Conservation (phyloP, 345 rosid genomes). For the Orychophragmus violaceus region DNA sequence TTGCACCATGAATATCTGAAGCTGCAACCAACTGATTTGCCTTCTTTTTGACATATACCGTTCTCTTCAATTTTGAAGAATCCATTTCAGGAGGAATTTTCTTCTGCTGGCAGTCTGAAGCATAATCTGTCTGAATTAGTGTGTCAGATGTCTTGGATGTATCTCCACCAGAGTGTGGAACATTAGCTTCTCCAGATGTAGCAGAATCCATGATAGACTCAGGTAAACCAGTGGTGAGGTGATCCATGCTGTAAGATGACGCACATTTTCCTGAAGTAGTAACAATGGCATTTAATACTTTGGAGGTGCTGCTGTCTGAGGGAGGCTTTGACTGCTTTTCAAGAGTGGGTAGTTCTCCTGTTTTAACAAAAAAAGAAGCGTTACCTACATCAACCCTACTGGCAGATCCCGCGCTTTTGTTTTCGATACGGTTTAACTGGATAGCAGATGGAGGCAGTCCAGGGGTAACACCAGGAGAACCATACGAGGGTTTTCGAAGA, state of each 20-base stretch:
- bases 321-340: constrained; percentile 59
- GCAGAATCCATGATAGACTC: constrained; percentile 39
- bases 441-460: constrained; percentile 37
- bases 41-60: constrained; percentile 66
- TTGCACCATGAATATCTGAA: constrained; percentile 37
- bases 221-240: constrained; percentile 29
- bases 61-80: constrained; percentile 39
- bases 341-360: constrained; percentile 35
- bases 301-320: constrained; percentile 33
- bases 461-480: constrained; percentile 36
- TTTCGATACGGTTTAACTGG: constrained; percentile 41
- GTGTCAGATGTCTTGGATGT: constrained; percentile 36
- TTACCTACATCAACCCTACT: constrained; percentile 32
- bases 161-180: constrained; percentile 35
- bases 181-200: constrained; percentile 38
- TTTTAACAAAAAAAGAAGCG: constrained; percentile 25
- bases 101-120: constrained; percentile 36
- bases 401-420: constrained; percentile 39
- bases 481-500: constrained; percentile 56
- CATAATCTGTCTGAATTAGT: constrained; percentile 35
- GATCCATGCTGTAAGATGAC: constrained; percentile 40
- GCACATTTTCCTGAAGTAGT: constrained; percentile 31
- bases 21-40: constrained; percentile 85
- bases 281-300: constrained; percentile 34
- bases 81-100: constrained; percentile 32